A percentile compares a stretch with the other conserved stretches of the same genome.
Evolutionary conservation across 129 eudicot genomes (phyloP).

Genomic region (Arctium minus): DNA sequence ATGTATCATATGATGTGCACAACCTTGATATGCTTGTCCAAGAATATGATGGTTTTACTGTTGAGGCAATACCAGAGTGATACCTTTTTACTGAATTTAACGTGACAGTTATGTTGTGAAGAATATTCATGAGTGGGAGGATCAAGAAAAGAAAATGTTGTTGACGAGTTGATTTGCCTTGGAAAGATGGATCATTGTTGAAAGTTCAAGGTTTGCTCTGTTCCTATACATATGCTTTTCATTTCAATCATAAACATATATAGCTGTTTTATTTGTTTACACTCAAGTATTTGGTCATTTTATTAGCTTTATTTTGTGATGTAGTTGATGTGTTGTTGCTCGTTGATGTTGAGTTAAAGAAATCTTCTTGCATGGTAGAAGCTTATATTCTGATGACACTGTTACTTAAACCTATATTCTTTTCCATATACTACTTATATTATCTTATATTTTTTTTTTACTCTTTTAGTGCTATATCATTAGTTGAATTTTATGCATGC

Average conservation of each 20-base stretch:
- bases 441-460: not conserved
- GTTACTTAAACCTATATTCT: not conserved
- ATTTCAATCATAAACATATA: not conserved
- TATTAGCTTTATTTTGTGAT: slow-evolving; percentile 14
- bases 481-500: not conserved
- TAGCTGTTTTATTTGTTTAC: slow-evolving; percentile 10
- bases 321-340: slow-evolving; percentile 65
- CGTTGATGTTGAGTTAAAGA: slow-evolving; percentile 72
- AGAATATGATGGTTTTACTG: slow-evolving; percentile 61
- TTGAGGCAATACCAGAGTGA: slow-evolving; percentile 62
- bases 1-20: slow-evolving; percentile 36
- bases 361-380: slow-evolving; percentile 78
- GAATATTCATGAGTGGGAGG: slow-evolving; percentile 56
- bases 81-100: slow-evolving; percentile 65
- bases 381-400: slow-evolving; percentile 33
- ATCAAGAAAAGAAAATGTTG: slow-evolving; percentile 69
- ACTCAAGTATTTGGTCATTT: slow-evolving; percentile 9
- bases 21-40: slow-evolving; percentile 51
- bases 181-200: slow-evolving; percentile 57
- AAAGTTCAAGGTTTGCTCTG: slow-evolving; percentile 64
- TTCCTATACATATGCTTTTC: not conserved
- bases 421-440: not conserved
- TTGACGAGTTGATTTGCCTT: slow-evolving; percentile 64
- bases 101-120: slow-evolving; percentile 46
- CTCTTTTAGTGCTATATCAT: not conserved